Base-by-base conservation (phyloP, 129 eudicot species). In the Lactuca saligna region DNA sequence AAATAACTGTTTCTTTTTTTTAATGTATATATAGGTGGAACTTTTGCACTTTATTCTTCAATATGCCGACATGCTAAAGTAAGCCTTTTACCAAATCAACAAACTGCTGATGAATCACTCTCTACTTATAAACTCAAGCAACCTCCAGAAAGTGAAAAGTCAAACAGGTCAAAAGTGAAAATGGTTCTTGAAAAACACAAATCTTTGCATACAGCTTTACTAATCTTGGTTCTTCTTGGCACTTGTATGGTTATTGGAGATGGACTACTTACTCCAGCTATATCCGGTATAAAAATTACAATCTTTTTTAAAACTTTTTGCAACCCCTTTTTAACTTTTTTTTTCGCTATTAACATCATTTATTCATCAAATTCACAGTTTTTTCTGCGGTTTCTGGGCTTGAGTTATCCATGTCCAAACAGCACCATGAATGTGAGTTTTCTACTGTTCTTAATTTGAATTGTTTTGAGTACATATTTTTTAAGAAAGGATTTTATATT, bases 241-340 rank as follows among this genome's bases (percentile, higher is more conserved):
- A 88, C 96, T 56, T 88, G 91, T 79, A 88, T 88, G 96, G 96
- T 88, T 16, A 81, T 88, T 76, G 96, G 96, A 58, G 96, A 88
- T 81, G 96, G 96, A 59, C 31, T 88, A 39, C 96, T 88, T 17
- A 85, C 96, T 54, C 96, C 96, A 12, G 88, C 86, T 3, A 88
- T 88, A 65, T 88, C 96, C 57, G 96, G 96, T 86, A 76, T 59
- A 35, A 56, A 0, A 17, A 68, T 17, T 35, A 46, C 4, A 61
- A 4, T 54, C 17, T n/a, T 63, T 39, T 34, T 34, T 5, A 6
- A 6, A 29, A 17, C 9, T 14, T 73, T 67, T 51, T 37, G 5
- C 13, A 7, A 16, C 37, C 37, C 25, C 58, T 41, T 68, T 63
- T 54, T 61, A 41, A 31, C 5, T 69, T 53, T 69, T 61, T 69